phyloP scores from a whole-genome alignment of 495 filamentous ascomycete genomes.

The Trichocladium antarcticum region DNA sequence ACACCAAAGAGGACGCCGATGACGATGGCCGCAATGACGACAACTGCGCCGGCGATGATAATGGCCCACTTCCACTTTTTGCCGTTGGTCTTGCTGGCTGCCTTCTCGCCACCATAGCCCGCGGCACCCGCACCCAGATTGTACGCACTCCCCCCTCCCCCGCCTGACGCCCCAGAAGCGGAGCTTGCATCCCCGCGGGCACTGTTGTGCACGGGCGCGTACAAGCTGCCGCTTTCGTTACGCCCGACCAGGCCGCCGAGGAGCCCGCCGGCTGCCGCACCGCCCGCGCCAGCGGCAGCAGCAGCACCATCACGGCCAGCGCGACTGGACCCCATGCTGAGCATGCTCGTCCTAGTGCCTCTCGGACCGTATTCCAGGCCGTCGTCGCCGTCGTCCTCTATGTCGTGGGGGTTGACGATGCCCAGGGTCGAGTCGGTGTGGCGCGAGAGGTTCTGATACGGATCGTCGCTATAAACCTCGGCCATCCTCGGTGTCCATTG shows the following conservation, averaged over 20 bases:
- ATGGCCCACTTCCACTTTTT: constrained; percentile 61
- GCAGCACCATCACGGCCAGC: constrained; percentile 22
- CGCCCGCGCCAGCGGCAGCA: constrained; percentile 31
- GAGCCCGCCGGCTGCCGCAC: constrained; percentile 44
- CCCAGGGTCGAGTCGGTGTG: constrained; percentile 44
- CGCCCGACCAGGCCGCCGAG: constrained; percentile 38
- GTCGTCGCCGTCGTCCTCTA: constrained; percentile 80
- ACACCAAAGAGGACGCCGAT: constrained; percentile 76
- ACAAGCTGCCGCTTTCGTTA: constrained; percentile 30
- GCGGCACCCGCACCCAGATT: constrained; percentile 16
- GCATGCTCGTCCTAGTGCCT: constrained; percentile 39
- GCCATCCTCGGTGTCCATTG: constrained; percentile 19
- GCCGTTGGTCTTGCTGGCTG: constrained; percentile 46
- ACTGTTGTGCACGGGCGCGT: constrained; percentile 30
- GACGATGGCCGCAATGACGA: constrained; percentile 58
- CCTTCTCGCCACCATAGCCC: constrained; percentile 34
- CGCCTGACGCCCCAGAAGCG: constrained; percentile 11
- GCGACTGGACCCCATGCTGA: constrained; percentile 38
- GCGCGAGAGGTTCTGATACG: constrained; percentile 47
- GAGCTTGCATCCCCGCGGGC: constrained; percentile 14
- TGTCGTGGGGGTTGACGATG: constrained; percentile 64
- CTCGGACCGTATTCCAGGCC: constrained; percentile 45
- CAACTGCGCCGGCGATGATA: constrained; percentile 46
- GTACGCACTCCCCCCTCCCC: constrained; percentile 10
- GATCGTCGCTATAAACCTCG: constrained; percentile 29